These are phyloP conservation scores for Rhodotorula sp. DNA, from an alignment of 1,284 basidiomycete species.

Conservation along the genomic window DNA sequence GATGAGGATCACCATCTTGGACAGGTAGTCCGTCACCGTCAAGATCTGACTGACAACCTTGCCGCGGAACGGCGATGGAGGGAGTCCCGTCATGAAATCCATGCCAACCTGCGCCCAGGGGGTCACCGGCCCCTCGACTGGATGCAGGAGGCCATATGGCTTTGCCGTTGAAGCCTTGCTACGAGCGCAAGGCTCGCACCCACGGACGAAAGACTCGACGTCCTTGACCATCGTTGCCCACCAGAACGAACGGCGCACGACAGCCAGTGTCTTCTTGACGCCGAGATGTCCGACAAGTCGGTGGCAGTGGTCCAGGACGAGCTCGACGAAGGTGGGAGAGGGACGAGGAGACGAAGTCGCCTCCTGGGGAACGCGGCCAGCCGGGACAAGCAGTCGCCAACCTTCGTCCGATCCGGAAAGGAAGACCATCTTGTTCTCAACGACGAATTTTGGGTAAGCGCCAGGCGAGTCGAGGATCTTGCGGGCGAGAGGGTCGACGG, in stretches of 20 bases:
- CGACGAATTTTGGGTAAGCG: too few relatives aligned
- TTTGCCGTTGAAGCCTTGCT: slow-evolving; percentile 22
- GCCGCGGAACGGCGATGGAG: not conserved
- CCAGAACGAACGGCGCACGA: slow-evolving; percentile 48
- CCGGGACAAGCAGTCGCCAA: too few relatives aligned
- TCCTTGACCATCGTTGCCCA: slow-evolving; percentile 48
- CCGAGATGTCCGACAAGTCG: slow-evolving; percentile 44
- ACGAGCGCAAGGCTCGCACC: slow-evolving; percentile 47
- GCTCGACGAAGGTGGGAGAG: slow-evolving; percentile 47
- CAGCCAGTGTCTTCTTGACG: slow-evolving; percentile 46
- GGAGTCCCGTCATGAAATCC: slow-evolving; percentile 47
- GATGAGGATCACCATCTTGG: slow-evolving; percentile 16
- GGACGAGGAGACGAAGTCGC: too few relatives aligned
- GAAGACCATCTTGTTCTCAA: too few relatives aligned
- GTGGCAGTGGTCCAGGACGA: not conserved
- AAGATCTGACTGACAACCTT: not conserved
- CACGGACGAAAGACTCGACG: slow-evolving; percentile 41
- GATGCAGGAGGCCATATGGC: slow-evolving; percentile 48
- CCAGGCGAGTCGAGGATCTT: too few relatives aligned
- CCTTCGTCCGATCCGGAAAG: too few relatives aligned
- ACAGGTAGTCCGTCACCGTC: slow-evolving; percentile 4
- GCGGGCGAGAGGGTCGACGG: too few relatives aligned
- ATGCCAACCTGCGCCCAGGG: slow-evolving; percentile 53
- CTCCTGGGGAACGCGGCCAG: too few relatives aligned
- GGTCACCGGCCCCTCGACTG: slow-evolving; percentile 11